Conservation (phyloP, 139 green algal species). For the Chlamydomonas sp. region DNA sequence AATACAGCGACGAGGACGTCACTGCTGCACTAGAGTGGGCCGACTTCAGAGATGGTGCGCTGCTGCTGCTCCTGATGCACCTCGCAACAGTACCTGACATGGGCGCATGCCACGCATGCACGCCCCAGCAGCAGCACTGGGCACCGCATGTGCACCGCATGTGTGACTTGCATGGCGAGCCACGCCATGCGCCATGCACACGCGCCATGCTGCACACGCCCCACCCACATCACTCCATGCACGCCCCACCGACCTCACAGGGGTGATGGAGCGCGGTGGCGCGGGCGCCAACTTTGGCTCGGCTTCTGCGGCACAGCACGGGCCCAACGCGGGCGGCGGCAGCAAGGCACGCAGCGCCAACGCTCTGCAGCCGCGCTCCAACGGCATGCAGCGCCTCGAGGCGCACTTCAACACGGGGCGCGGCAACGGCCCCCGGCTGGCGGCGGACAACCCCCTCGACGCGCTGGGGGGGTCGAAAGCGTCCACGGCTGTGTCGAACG, state of each 20-base stretch:
- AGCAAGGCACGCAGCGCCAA: background rate
- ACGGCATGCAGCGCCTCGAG: conserved; percentile 49
- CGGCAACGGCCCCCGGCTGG: conserved; percentile 7
- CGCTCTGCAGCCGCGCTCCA: conserved; percentile 37
- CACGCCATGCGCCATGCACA: background rate
- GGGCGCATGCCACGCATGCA: background rate
- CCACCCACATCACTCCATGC: background rate
- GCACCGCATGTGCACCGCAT: background rate
- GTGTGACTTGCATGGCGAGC: background rate
- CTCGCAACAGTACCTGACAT: background rate
- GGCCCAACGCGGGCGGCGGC: conserved; percentile 29
- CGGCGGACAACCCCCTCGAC: conserved; percentile 46
- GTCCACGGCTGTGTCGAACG: conserved; percentile 1
- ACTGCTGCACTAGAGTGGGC: conserved; percentile 60
- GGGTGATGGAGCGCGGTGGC: conserved; percentile 15
- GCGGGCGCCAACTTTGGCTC: conserved; percentile 6
- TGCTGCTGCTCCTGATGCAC: background rate
- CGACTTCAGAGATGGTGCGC: conserved; percentile 57
- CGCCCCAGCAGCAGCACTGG: background rate
- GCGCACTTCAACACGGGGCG: conserved; percentile 32
- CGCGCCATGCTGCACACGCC: conserved; percentile 1
- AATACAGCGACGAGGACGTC: conserved; percentile 32
- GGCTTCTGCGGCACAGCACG: background rate
- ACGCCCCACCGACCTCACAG: conserved; percentile 6
- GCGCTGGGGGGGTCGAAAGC: conserved; percentile 22